These are phyloP conservation scores for Cladorrhinum sp. DNA, from an alignment of 2,329 filamentous ascomycete species.

Conservation along the genomic window DNA sequence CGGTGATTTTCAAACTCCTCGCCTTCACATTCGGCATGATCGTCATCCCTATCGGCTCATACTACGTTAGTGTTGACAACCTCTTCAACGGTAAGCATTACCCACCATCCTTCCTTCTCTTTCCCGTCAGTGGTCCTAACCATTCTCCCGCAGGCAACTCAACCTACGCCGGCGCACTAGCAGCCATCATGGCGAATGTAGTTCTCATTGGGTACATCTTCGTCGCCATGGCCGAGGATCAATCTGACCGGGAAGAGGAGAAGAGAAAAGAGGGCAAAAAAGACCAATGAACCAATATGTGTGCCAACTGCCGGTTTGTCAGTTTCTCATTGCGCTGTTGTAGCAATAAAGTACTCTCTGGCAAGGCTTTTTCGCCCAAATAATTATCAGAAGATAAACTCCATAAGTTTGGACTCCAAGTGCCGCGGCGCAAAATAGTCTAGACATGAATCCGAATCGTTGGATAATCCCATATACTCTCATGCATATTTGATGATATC, in stretches of 20 bases:
- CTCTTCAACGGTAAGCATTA: conserved; percentile 68
- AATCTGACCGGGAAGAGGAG: conserved; percentile 46
- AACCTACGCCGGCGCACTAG: conserved; percentile 79
- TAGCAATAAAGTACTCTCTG: not conserved
- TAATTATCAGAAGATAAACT: not conserved
- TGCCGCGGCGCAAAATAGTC: too few relatives aligned
- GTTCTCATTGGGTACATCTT: conserved; percentile 88
- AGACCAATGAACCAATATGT: conserved; percentile 35
- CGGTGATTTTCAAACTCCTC: conserved; percentile 86
- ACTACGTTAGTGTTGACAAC: conserved; percentile 74
- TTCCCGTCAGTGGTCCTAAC: not conserved
- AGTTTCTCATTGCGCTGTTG: not conserved
- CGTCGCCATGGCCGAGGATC: conserved; percentile 86
- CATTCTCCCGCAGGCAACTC: conserved; percentile 60
- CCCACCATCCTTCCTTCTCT: conserved; percentile 2
- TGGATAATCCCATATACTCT: too few relatives aligned
- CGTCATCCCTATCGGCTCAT: conserved; percentile 78
- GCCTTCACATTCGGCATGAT: conserved; percentile 92
- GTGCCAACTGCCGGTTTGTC: not conserved
- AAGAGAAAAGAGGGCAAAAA: conserved; percentile 42
- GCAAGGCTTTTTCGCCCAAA: not conserved
- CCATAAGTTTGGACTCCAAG: not conserved
- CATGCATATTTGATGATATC: not conserved
- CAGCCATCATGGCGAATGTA: conserved; percentile 86
- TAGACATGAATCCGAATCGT: too few relatives aligned